Conservation (phyloP, 352 stramenopile genomes). For the Phytophthora pinifolia region DNA sequence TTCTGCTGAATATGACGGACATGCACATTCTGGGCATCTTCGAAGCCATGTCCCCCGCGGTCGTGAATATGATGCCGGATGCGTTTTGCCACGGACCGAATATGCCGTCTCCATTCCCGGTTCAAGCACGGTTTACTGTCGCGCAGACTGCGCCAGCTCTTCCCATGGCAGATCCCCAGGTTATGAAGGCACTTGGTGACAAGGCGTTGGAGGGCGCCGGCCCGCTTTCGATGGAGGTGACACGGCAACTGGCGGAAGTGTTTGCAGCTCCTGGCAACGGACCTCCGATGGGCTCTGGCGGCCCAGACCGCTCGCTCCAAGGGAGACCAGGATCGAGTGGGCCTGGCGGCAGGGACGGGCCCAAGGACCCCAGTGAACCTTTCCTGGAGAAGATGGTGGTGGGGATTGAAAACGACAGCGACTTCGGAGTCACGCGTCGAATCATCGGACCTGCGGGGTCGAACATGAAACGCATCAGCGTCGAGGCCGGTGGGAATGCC, state of each 20-base stretch:
- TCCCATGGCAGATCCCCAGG: slow-evolving; percentile 60
- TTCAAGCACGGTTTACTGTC: slow-evolving; percentile 77
- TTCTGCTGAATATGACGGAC: slow-evolving; percentile 85
- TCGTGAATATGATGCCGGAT: slow-evolving; percentile 77
- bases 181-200: slow-evolving; percentile 72
- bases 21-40: slow-evolving; percentile 86
- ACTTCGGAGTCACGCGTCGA: slow-evolving; percentile 82
- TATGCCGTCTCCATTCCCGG: slow-evolving; percentile 60
- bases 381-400: slow-evolving; percentile 80
- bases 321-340: slow-evolving; percentile 22
- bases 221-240: slow-evolving; percentile 59
- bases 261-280: slow-evolving; percentile 52
- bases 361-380: slow-evolving; percentile 31
- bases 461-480: slow-evolving; percentile 88
- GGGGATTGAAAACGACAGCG: slow-evolving; percentile 84
- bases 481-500: slow-evolving; percentile 74
- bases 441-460: slow-evolving; percentile 81
- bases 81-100: slow-evolving; percentile 67
- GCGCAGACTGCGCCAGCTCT: slow-evolving; percentile 74
- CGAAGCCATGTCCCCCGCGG: slow-evolving; percentile 70
- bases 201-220: slow-evolving; percentile 50
- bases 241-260: slow-evolving; percentile 70
- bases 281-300: slow-evolving; percentile 22
- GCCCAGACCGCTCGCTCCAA: slow-evolving; percentile 21
- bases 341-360: slow-evolving; percentile 17